Evolutionary conservation across 768 basidiomycete genomes (phyloP).

Genomic region (Pholiota molesta): DNA sequence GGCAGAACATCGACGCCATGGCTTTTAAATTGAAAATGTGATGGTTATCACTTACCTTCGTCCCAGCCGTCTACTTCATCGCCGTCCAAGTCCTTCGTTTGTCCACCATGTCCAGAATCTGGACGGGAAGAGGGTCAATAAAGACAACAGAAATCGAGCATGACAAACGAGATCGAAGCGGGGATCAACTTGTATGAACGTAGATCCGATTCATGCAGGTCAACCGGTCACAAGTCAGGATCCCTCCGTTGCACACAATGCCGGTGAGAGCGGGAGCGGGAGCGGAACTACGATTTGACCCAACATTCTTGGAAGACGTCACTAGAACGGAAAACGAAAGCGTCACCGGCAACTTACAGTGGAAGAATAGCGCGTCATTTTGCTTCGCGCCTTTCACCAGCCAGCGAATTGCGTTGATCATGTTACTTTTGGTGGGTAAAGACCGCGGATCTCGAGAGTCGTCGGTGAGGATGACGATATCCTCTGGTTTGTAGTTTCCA

Average conservation of each 20-base stretch:
- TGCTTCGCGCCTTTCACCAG: constrained; percentile 68
- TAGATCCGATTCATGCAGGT: neutral
- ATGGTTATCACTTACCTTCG: constrained; percentile 51
- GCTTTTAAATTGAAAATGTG: neutral
- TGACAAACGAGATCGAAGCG: neutral
- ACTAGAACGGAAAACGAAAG: neutral
- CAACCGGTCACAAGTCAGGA: neutral
- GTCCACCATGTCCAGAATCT: constrained; percentile 98
- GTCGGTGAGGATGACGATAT: constrained; percentile 75
- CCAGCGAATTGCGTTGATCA: constrained; percentile 54
- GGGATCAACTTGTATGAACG: neutral
- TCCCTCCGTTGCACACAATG: neutral
- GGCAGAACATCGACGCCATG: neutral
- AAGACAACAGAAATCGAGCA: neutral
- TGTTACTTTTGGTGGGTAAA: constrained; percentile 50
- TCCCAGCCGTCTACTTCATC: constrained; percentile 83
- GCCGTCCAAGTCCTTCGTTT: constrained; percentile 74
- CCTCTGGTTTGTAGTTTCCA: constrained; percentile 57
- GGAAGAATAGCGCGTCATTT: constrained; percentile 79
- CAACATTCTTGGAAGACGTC: neutral
- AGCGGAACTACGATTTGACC: neutral
- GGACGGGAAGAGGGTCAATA: neutral
- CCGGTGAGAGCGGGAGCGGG: neutral
- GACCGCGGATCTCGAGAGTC: constrained; percentile 45
- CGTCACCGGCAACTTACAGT: constrained; percentile 46